Evolutionary conservation across 2,329 filamentous ascomycete species (phyloP).

Genomic region (Scolecobasidium constrictum): DNA sequence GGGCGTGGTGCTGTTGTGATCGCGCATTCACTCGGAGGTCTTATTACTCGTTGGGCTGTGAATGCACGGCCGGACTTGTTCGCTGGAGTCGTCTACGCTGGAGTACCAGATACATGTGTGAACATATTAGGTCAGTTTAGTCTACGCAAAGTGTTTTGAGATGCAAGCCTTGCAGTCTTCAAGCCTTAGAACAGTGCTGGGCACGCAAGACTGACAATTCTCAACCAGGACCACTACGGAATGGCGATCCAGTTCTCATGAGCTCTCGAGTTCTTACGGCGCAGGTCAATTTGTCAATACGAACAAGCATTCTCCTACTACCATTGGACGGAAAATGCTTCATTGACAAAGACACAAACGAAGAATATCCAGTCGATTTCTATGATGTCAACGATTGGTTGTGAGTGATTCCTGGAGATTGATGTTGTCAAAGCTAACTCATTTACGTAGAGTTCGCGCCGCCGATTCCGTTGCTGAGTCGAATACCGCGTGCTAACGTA

Average conservation of each 20-base stretch:
- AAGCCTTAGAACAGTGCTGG: no score
- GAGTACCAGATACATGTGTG: slow-evolving; percentile 73
- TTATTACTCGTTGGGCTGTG: slow-evolving; percentile 80
- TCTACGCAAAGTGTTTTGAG: no score
- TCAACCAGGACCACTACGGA: slow-evolving; percentile 79
- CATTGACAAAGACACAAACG: slow-evolving; percentile 67
- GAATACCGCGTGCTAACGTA: neutral
- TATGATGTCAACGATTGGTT: slow-evolving; percentile 72
- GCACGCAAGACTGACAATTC: no score
- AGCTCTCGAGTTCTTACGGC: slow-evolving; percentile 85
- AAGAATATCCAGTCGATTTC: slow-evolving; percentile 75
- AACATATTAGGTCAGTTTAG: no score
- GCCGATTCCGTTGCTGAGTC: neutral
- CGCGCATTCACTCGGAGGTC: slow-evolving; percentile 75
- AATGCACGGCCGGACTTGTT: slow-evolving; percentile 80
- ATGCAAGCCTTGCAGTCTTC: no score
- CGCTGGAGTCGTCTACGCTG: slow-evolving; percentile 74
- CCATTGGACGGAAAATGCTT: slow-evolving; percentile 85
- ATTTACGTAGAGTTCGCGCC: neutral
- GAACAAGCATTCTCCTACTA: slow-evolving; percentile 74
- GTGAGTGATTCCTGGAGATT: no score
- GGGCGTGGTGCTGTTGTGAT: slow-evolving; percentile 67
- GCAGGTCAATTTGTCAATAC: slow-evolving; percentile 84
- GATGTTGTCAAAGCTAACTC: neutral
- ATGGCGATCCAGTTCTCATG: slow-evolving; percentile 84